phyloP scores from a whole-genome alignment of 768 basidiomycete genomes.

The Daedaleopsis sinensis region DNA sequence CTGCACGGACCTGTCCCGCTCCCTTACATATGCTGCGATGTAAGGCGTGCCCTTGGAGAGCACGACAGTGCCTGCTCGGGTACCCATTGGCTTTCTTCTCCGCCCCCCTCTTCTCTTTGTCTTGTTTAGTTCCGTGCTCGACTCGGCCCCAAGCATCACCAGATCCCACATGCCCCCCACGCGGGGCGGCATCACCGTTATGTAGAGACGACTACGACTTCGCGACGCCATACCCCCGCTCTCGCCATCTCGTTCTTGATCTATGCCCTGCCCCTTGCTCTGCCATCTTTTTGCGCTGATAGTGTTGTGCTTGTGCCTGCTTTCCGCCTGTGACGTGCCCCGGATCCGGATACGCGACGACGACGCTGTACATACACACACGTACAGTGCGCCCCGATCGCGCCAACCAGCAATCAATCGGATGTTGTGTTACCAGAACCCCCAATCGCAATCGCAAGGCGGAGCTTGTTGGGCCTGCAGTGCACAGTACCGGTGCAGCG shows the following conservation, averaged over 20 bases:
- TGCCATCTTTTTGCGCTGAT: too few species aligned
- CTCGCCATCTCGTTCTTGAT: too few species aligned
- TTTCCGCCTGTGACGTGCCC: too few species aligned
- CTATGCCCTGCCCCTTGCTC: too few species aligned
- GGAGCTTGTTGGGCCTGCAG: neutral
- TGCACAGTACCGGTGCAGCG: too few species aligned
- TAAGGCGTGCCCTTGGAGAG: slow-evolving; percentile 9
- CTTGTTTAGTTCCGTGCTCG: neutral
- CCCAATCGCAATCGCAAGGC: too few species aligned
- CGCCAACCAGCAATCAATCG: neutral
- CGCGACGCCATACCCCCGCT: too few species aligned
- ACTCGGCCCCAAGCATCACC: neutral
- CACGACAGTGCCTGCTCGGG: neutral
- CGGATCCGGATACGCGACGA: too few species aligned
- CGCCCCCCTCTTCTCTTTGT: neutral
- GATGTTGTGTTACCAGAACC: neutral
- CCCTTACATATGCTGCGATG: neutral
- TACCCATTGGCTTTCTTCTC: slow-evolving; percentile 1
- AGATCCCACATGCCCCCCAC: too few species aligned
- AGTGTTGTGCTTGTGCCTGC: too few species aligned
- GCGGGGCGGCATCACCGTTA: neutral
- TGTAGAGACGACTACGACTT: neutral
- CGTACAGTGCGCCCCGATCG: neutral
- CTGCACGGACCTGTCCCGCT: neutral
- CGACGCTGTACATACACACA: neutral